These are phyloP conservation scores for Pythium aphanidermatum DNA, from an alignment of 352 stramenopile genomes.

Conservation along the genomic window DNA sequence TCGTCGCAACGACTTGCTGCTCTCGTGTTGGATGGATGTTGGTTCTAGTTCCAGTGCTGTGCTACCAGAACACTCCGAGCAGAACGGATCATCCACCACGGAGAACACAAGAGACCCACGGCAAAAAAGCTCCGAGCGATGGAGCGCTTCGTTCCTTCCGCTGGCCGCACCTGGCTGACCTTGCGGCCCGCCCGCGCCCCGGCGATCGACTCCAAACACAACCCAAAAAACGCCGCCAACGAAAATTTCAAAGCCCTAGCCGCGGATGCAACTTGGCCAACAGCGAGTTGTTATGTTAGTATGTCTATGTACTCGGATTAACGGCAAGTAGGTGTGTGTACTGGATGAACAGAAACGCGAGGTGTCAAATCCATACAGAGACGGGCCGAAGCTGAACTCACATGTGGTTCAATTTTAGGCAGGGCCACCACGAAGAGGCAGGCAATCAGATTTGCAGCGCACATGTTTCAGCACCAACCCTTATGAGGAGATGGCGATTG, in stretches of 20 bases:
- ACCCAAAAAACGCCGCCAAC: constrained; percentile 16
- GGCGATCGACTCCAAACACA: neutral
- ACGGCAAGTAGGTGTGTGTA: neutral
- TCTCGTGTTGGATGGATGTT: too few species aligned
- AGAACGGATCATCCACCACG: constrained; percentile 1
- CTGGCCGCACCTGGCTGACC: neutral
- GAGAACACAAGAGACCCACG: constrained; percentile 7
- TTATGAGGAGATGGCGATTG: neutral
- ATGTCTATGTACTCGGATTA: neutral
- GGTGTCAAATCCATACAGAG: constrained; percentile 20
- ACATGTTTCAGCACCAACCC: too few species aligned
- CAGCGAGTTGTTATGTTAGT: neutral
- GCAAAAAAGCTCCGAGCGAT: too few species aligned
- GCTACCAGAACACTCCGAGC: too few species aligned
- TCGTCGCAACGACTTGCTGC: neutral
- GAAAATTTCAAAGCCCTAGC: constrained; percentile 78
- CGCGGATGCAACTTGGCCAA: constrained; percentile 6
- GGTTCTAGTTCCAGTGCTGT: too few species aligned
- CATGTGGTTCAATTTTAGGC: constrained; percentile 12
- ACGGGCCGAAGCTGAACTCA: constrained; percentile 20
- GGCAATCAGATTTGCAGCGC: too few species aligned
- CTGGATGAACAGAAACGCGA: constrained; percentile 11
- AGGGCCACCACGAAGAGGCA: too few species aligned
- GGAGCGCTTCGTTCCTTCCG: neutral
- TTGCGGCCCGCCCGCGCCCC: neutral